Evolutionary conservation across 192 early-diverging fungal species (phyloP).

Genomic region (Mortierella hygrophila): DNA sequence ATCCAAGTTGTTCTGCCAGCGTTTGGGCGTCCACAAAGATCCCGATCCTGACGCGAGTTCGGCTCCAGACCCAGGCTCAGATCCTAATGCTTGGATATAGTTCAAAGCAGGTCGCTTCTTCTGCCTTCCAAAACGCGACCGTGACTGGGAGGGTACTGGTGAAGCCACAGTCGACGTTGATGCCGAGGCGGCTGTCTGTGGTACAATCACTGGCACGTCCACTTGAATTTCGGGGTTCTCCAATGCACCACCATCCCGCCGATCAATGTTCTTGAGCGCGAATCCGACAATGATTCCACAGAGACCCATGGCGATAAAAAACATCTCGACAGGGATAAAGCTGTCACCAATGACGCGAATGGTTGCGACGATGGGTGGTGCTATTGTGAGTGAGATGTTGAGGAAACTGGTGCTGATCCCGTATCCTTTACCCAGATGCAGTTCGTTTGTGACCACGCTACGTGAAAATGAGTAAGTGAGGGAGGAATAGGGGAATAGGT

Average conservation of each 20-base stretch:
- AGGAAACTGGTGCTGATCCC: constrained; percentile 71
- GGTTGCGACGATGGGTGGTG: constrained; percentile 71
- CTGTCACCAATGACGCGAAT: constrained; percentile 56
- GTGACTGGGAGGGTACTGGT: constrained; percentile 18
- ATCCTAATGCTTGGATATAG: not conserved
- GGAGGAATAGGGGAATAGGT: not conserved
- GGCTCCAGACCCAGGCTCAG: not conserved
- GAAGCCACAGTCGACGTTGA: not conserved
- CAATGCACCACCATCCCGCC: constrained; percentile 31
- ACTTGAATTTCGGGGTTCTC: constrained; percentile 46
- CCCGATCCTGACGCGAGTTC: not conserved
- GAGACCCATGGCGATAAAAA: constrained; percentile 47
- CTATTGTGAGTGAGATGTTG: constrained; percentile 67
- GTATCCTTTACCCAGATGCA: constrained; percentile 77
- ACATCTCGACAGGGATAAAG: constrained; percentile 53
- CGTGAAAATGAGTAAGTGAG: not conserved
- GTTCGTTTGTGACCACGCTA: constrained; percentile 61
- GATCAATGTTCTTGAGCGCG: constrained; percentile 28
- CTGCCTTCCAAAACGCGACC: not conserved
- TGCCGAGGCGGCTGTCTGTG: not conserved
- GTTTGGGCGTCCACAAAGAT: not conserved
- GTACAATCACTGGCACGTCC: constrained; percentile 43
- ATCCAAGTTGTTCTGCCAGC: not conserved
- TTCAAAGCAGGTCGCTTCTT: constrained; percentile 5
- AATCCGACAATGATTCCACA: constrained; percentile 43